Percentiles rank a stretch among this genome's conserved stretches.
Conservation (phyloP, 495 filamentous ascomycete species). For the Penicillium pancosmium region DNA sequence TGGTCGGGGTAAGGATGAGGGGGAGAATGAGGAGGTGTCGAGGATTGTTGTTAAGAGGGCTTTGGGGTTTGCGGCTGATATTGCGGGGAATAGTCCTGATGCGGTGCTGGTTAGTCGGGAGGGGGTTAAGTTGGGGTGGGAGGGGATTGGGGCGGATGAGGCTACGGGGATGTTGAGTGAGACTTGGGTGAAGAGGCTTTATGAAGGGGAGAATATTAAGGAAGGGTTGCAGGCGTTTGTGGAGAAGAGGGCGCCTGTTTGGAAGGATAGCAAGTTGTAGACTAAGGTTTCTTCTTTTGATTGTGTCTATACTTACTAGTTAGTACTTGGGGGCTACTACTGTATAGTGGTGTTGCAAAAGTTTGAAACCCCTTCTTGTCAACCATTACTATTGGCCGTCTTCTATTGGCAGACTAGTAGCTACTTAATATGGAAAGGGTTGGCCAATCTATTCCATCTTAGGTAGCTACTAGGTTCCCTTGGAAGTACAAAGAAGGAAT, state of each 20-base stretch:
- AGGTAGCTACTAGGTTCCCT: no score
- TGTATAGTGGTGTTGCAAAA: no score
- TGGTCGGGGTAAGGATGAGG: slow-evolving; percentile 9
- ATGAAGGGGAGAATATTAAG: slow-evolving; percentile 74
- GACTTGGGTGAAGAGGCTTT: slow-evolving; percentile 62
- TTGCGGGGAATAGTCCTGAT: slow-evolving; percentile 68
- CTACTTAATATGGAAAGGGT: no score
- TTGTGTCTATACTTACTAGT: no score
- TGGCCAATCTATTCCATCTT: no score
- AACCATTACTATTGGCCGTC: no score
- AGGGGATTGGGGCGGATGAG: slow-evolving; percentile 66
- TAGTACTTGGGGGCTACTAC: no score
- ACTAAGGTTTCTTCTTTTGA: not conserved
- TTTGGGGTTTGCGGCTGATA: slow-evolving; percentile 49
- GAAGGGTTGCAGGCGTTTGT: slow-evolving; percentile 82
- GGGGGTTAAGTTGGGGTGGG: slow-evolving; percentile 73
- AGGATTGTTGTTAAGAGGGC: slow-evolving; percentile 50
- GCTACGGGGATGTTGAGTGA: slow-evolving; percentile 60
- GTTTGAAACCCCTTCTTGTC: no score
- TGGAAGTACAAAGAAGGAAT: no score
- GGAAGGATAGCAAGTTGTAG: slow-evolving; percentile 78
- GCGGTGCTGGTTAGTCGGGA: slow-evolving; percentile 69
- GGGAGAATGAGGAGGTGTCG: slow-evolving; percentile 37
- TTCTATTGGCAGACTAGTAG: no score
- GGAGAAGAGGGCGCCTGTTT: slow-evolving; percentile 75